Conservation (phyloP, 2,329 filamentous ascomycete species). For the Apiospora phragmitis region DNA sequence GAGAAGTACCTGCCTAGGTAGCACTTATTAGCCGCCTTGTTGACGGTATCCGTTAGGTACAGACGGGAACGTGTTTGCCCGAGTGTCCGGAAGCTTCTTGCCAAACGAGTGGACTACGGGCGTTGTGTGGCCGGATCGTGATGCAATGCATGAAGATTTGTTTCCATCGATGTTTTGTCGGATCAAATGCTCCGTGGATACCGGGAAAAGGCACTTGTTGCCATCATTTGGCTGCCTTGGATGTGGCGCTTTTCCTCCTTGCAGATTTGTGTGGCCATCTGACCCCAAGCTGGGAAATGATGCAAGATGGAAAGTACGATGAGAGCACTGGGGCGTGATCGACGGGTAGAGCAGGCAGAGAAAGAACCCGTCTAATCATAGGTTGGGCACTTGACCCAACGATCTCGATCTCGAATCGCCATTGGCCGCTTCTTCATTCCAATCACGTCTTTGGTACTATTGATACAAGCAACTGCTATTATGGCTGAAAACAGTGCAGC, state of each 20-base stretch:
- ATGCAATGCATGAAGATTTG: background rate
- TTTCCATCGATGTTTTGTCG: background rate
- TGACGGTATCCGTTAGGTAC: background rate
- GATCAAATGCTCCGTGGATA: background rate
- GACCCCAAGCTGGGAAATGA: background rate
- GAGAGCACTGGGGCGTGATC: background rate
- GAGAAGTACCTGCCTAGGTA: too few species aligned
- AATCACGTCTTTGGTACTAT: background rate
- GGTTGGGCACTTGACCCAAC: background rate
- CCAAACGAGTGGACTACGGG: background rate
- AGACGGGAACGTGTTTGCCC: background rate
- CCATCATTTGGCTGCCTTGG: background rate
- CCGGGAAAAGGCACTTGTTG: background rate
- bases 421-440: background rate
- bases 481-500: background rate
- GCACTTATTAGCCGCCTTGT: background rate
- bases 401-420: background rate
- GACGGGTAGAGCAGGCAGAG: background rate
- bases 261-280: constrained; percentile 1
- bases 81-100: background rate
- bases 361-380: background rate
- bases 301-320: constrained; percentile 1
- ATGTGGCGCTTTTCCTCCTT: background rate
- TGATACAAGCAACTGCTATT: background rate
- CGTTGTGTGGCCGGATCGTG: background rate